Conservation (phyloP, 2,329 filamentous ascomycete genomes). For the Colletotrichum navitas region DNA sequence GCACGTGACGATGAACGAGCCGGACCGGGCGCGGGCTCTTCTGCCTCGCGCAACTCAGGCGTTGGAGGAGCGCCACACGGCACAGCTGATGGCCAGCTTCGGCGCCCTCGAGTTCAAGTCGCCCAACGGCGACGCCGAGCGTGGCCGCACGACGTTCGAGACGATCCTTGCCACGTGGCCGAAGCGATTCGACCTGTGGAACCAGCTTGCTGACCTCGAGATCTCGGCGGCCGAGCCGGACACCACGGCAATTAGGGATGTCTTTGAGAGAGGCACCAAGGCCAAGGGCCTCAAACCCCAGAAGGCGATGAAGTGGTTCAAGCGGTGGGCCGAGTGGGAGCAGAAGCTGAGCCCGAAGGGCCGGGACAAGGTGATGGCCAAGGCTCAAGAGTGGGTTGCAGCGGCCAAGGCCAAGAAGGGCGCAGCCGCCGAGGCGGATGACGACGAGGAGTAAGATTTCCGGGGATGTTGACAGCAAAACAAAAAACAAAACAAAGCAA, state of each 20-base stretch:
- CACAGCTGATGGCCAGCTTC: constrained; percentile 85
- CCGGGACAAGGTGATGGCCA: constrained; percentile 76
- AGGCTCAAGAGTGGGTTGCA: constrained; percentile 78
- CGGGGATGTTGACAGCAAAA: background rate
- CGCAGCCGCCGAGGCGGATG: constrained; percentile 54
- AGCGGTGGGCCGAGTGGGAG: constrained; percentile 92
- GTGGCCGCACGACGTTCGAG: constrained; percentile 94
- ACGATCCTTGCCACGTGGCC: constrained; percentile 86
- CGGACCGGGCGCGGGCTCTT: constrained; percentile 81
- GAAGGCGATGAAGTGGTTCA: constrained; percentile 89
- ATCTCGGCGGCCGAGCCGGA: constrained; percentile 68
- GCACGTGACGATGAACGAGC: constrained; percentile 76
- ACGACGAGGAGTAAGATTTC: constrained; percentile 50
- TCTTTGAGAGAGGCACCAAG: constrained; percentile 85
- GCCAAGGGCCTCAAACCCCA: constrained; percentile 81
- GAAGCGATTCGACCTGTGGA: constrained; percentile 94
- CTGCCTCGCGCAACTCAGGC: constrained; percentile 88
- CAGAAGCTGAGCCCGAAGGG: constrained; percentile 66
- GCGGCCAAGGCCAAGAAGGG: constrained; percentile 60
- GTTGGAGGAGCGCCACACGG: constrained; percentile 74
- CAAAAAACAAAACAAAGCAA: background rate
- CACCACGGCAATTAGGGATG: constrained; percentile 73
- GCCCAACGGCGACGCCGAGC: constrained; percentile 84
- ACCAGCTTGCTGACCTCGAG: constrained; percentile 90
- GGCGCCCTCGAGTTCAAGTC: constrained; percentile 93